A percentile compares a stretch with the other conserved stretches of the same genome.
Evolutionary conservation across 495 filamentous ascomycete species (phyloP).

Genomic region (Penicillium goetzii): DNA sequence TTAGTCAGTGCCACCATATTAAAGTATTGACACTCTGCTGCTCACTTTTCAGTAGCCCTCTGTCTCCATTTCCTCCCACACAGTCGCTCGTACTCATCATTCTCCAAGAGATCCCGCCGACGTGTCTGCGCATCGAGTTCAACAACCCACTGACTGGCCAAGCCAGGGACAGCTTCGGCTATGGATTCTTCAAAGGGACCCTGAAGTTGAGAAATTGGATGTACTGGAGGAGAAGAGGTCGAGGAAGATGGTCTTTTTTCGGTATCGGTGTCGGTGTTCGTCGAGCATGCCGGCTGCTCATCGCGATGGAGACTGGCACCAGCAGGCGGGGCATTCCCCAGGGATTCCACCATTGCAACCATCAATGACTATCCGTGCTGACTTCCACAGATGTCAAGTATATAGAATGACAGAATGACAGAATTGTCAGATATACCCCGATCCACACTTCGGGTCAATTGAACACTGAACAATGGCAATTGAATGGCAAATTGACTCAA

Average conservation of each 20-base stretch:
- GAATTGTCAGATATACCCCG: neutral
- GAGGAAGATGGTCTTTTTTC: neutral
- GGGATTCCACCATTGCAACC: neutral
- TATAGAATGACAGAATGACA: neutral
- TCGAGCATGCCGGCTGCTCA: slow-evolving; percentile 12
- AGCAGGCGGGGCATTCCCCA: slow-evolving; percentile 9
- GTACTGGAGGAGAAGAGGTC: neutral
- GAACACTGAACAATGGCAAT: neutral
- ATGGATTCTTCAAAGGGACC: slow-evolving; percentile 94
- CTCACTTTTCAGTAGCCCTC: slow-evolving; percentile 59
- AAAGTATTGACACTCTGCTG: neutral
- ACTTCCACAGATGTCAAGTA: neutral
- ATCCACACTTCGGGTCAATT: neutral
- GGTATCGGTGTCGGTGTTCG: neutral
- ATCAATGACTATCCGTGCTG: neutral
- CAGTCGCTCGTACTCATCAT: slow-evolving; percentile 62
- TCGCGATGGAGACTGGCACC: slow-evolving; percentile 6
- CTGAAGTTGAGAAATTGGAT: slow-evolving; percentile 82
- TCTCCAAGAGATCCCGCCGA: slow-evolving; percentile 70
- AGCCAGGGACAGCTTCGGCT: slow-evolving; percentile 61
- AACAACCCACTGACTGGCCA: slow-evolving; percentile 53
- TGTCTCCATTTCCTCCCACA: slow-evolving; percentile 75
- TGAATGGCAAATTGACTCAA: slow-evolving; percentile 10
- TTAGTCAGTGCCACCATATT: neutral
- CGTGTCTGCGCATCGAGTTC: slow-evolving; percentile 67